Conservation (phyloP, 2,329 filamentous ascomycete genomes). For the Phaeosphaeriaceae sp. region DNA sequence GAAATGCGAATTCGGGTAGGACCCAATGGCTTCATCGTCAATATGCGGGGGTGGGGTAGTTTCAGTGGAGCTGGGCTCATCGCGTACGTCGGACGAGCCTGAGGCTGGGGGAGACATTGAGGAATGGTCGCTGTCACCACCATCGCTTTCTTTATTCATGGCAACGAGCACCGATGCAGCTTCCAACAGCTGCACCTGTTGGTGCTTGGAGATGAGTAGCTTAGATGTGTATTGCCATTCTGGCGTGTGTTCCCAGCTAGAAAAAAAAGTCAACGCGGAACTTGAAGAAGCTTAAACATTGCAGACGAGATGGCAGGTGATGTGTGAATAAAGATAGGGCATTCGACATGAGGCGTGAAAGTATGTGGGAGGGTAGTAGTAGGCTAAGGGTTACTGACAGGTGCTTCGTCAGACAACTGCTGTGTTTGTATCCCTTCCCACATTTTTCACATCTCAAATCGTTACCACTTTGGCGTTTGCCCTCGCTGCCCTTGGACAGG, state of each 20-base stretch:
- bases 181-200: conserved; percentile 96
- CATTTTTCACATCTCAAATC: conserved; percentile 97
- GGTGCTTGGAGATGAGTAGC: conserved; percentile 97
- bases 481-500: conserved; percentile 73
- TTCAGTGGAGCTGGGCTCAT: conserved; percentile 84
- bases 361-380: conserved; percentile 49
- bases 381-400: conserved; percentile 81
- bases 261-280: conserved; percentile 44
- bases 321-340: conserved; percentile 36
- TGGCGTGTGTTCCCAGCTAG: conserved; percentile 99
- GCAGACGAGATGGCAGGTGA: conserved; percentile 12
- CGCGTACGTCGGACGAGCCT: conserved; percentile 75
- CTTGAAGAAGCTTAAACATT: conserved; percentile 17
- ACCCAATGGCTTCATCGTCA: conserved; percentile 66
- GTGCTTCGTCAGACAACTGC: conserved; percentile 99
- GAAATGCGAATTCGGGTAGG: conserved; percentile 46
- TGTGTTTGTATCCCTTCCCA: conserved; percentile 99
- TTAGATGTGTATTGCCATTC: conserved; percentile 98
- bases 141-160: conserved; percentile 75
- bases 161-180: conserved; percentile 93
- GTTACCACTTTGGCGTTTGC: conserved; percentile 76
- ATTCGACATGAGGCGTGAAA: conserved; percentile 50
- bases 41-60: conserved; percentile 87
- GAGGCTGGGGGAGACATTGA: conserved; percentile 83
- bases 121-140: conserved; percentile 76